A percentile compares a stretch with the other conserved stretches of the same genome.
Evolutionary conservation across 2,329 filamentous ascomycete genomes (phyloP).

Genomic region (Dactylellina drechsleri): DNA sequence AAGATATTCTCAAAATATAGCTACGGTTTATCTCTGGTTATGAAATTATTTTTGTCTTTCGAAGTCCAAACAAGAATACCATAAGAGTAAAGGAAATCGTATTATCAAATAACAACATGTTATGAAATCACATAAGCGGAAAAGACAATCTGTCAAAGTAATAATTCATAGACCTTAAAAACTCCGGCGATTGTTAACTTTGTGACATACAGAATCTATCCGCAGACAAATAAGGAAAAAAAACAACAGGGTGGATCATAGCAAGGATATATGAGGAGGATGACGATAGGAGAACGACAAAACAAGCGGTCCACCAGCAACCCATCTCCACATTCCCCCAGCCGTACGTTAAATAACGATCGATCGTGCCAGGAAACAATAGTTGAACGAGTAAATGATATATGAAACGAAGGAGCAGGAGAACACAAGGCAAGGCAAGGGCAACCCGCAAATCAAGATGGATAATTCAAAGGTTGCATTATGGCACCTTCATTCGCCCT

Average conservation of each 20-base stretch:
- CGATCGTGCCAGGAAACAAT: neutral
- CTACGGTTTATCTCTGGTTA: too few species aligned
- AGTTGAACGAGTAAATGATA: too few species aligned
- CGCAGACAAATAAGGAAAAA: neutral
- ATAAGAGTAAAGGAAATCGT: neutral
- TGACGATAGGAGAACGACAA: neutral
- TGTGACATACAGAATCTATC: conserved; percentile 54
- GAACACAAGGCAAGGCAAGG: too few species aligned
- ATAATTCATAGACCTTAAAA: conserved; percentile 53
- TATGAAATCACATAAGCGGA: conserved; percentile 5
- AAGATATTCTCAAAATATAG: too few species aligned
- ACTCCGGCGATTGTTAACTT: conserved; percentile 49
- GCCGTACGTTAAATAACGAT: neutral
- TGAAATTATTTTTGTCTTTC: too few species aligned
- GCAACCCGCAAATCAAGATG: too few species aligned
- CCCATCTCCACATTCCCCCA: neutral
- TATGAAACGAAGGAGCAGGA: too few species aligned
- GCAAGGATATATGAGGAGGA: neutral
- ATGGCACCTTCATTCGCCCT: too few species aligned
- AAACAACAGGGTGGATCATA: neutral
- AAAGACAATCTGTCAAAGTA: conserved; percentile 14
- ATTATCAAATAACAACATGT: neutral
- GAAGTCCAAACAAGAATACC: too few species aligned
- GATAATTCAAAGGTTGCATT: too few species aligned
- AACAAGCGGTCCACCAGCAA: neutral